Base-by-base conservation (phyloP, 495 filamentous ascomycete species). In the Trichoderma gamsii region DNA sequence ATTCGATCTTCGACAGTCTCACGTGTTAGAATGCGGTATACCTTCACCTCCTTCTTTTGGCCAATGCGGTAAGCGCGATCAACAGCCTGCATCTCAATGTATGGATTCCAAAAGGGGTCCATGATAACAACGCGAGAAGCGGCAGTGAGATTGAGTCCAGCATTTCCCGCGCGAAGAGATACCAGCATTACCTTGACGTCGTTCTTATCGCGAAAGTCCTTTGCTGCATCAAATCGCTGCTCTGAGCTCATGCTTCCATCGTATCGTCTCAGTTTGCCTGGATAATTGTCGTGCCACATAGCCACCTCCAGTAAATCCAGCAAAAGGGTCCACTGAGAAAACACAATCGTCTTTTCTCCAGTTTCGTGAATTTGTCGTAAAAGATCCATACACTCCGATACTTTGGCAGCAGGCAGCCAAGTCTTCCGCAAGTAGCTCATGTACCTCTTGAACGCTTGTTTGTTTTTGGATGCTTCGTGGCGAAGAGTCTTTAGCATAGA, bases 51-150 rank as follows among this genome's bases (percentile, higher is more conserved):
- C 0, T 83, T 82, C 70, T 81, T 81, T 81, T 98, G 94, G 16
- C 93, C 93, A 67, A 98, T 92, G 4, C 94, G 90, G 75, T 98
- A 90, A 4, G 94, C 92, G 46, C 94, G 91, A 76, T 97, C 95
- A 67, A 98, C 89, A 1, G 94, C 94, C 76, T 98, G 94, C 72
- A 93, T 91, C 78, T 98, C 94, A 32, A 96, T 89, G 74, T 89
- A 97, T 0, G 94, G 93, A 69, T 98, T 98, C 92, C 95, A 98
- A 80, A 97, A 97, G 0, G 94, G 94, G 71, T 98, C 94, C 67
- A 96, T 86, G 66, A 97, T 89, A 74, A 98, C 92, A 70, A 98
- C 90, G 71, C 92, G 89, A 0, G 88, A 90, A 0, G 94, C 94
- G n/a, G 87, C 87, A 9, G 89, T 89, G 23, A 98, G 85, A 74